Conservation (phyloP, 2,329 filamentous ascomycete genomes). For the Venturia asperata region DNA sequence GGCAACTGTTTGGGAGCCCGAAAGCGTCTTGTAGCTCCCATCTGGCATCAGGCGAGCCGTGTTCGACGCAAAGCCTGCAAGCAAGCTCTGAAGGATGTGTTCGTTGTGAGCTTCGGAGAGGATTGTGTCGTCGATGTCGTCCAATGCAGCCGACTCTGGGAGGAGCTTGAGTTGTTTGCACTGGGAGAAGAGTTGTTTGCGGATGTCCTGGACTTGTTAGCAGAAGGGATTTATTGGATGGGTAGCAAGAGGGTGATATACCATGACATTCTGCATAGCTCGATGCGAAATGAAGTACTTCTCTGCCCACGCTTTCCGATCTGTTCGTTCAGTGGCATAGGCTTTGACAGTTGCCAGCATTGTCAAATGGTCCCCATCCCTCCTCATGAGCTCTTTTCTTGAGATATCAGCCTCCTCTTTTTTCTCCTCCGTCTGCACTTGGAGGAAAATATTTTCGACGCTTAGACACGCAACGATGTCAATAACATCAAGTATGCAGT, state of each 20-base stretch:
- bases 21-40: constrained; percentile 54
- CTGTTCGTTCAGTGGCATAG: constrained; percentile 50
- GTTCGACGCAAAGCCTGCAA: constrained; percentile 53
- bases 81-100: constrained; percentile 50
- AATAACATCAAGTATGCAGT: constrained; percentile 74
- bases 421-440: constrained; percentile 52
- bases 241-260: constrained; percentile 21
- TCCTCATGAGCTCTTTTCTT: constrained; percentile 48
- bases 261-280: constrained; percentile 60
- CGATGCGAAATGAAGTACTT: constrained; percentile 54
- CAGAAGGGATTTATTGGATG: not conserved
- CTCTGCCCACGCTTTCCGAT: constrained; percentile 55
- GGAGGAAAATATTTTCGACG: constrained; percentile 57
- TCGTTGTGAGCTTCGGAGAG: constrained; percentile 39
- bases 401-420: constrained; percentile 52
- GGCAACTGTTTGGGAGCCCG: constrained; percentile 54
- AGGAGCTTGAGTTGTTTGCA: constrained; percentile 43
- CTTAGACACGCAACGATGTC: constrained; percentile 69
- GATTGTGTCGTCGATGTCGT: constrained; percentile 16
- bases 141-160: constrained; percentile 35
- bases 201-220: constrained; percentile 42
- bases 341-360: constrained; percentile 53
- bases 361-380: constrained; percentile 59
- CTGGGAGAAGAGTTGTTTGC: constrained; percentile 54
- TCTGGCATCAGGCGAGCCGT: constrained; percentile 54